Base-by-base conservation (phyloP, 2,329 filamentous ascomycete species). In the Pestalotiopsis sp. region DNA sequence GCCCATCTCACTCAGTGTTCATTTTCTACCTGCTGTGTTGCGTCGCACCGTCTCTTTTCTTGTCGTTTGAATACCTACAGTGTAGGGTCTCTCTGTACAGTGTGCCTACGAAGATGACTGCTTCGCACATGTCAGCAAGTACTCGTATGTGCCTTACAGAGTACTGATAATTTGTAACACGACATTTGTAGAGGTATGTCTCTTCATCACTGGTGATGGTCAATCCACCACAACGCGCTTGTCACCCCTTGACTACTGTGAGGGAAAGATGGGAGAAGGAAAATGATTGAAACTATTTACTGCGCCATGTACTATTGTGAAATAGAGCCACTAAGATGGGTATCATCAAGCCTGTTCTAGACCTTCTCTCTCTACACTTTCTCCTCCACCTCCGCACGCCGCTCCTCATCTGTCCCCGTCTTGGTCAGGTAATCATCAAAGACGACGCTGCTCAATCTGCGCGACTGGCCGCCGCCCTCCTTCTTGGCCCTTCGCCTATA, bases 361-460 rank as follows among this genome's bases (percentile, higher is more conserved):
- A 26, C 20, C 14, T n/a, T 52, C 44, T 52, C 17, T n/a, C 44
- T 9, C 44, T 64, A 64, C 38, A 39, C 61, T 20, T 64, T 64
- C 17, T 52, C 39, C 61, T 64, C 39, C 3, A 64, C 61, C 20
- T 13, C 62, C 7, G 62, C 62, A 24, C 26, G 11, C 6, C 62
- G 40, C 44, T 65, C 62, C 24, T 65, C 62, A n/a, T 55, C 62
- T 24, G 20, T 56, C 11, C 44, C 22, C 30, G 35, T 17, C 39
- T 65, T 65, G 22, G 24, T 24, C 35, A 82, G 72, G 65, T 78
- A 82, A 65, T 81, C 77, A 60, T 75, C 78, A 67, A 82, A 83
- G 1, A 77, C 77, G 5, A 65, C 79, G 77, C 70, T 81, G 73
- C 73, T 83, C 80, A 35, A 81, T 72, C 30, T 82, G 79, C 68